Evolutionary conservation across 495 filamentous ascomycete species (phyloP), one percentile per base, ranked within the genome.

Genomic region (Aspergillus funiculosus): DNA sequence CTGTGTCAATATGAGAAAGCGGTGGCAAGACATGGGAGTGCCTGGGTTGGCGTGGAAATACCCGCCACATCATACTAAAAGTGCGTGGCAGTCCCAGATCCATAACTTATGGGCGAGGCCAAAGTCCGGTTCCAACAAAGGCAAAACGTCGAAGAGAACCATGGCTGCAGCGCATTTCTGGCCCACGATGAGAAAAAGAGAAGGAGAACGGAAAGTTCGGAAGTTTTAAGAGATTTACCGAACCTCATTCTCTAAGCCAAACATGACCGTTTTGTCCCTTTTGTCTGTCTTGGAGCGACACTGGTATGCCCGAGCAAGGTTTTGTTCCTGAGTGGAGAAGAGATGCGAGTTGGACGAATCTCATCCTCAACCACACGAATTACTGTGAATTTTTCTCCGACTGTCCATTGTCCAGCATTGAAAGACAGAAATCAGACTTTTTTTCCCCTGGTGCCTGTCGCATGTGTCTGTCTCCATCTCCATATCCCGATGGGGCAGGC

Each of bases 111-210:
- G 10, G 6, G 2, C 34, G 29, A 32, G 15, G 31, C 32, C 28
- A 28, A 37, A 48, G 18, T 36, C 26, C 45, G 50, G 44, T 44
- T 44, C 50, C 39, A 29, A 20, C 30, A 34, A 52, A 52, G 43
- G 21, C 43, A 38, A 52, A 46, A 34, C 4, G 10, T 20, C 35
- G 10, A 13, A 34, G 6, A n/a, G 9, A 32, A 40, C 45, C 45
- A 48, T 20, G 45, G 45, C 13, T 48, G 19, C 7, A 5, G 26
- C 15, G 26, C n/a, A n/a, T n/a, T n/a, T n/a, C n/a, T n/a, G n/a
- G n/a, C n/a, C n/a, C n/a, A n/a, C n/a, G n/a, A n/a, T n/a, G 22
- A 43, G 22, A 43, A 29, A 10, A 38, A 50, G 28, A 42, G 38
- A 34, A 40, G 19, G 24, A 28, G 18, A 42, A 42, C 4, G 24